Conservation (phyloP, 2,329 filamentous ascomycete genomes). For the Fusarium palustre region DNA sequence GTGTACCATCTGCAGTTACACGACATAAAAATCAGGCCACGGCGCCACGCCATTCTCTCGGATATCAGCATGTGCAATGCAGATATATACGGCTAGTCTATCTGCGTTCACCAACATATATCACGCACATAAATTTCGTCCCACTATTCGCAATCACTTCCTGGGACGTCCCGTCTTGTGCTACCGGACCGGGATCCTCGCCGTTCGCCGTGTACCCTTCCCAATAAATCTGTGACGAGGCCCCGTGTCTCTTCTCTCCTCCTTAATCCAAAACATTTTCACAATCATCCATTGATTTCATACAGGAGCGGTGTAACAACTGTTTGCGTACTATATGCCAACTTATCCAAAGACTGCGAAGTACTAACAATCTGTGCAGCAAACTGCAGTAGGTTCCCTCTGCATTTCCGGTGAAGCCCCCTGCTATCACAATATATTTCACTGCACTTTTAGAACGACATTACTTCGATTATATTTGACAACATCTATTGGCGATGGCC, state of each 20-base stretch:
- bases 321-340: background rate
- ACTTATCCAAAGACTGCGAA: background rate
- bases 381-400: background rate
- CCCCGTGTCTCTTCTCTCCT: constrained; percentile 2
- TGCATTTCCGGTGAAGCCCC: background rate
- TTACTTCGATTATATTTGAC: background rate
- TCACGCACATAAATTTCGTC: background rate
- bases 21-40: background rate
- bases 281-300: background rate
- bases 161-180: background rate
- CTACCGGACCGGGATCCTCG: background rate
- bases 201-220: background rate
- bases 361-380: background rate
- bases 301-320: constrained; percentile 9
- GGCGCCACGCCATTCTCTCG: background rate
- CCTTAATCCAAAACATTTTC: background rate
- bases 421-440: background rate
- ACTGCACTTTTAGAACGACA: background rate
- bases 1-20: background rate
- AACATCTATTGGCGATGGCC: background rate
- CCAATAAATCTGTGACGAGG: background rate
- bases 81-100: background rate
- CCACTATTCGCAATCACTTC: background rate
- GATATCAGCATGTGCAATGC: background rate
- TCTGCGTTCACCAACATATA: background rate